Evolutionary conservation across 2,329 filamentous ascomycete genomes (phyloP).

Genomic region (Beauveria sp.): DNA sequence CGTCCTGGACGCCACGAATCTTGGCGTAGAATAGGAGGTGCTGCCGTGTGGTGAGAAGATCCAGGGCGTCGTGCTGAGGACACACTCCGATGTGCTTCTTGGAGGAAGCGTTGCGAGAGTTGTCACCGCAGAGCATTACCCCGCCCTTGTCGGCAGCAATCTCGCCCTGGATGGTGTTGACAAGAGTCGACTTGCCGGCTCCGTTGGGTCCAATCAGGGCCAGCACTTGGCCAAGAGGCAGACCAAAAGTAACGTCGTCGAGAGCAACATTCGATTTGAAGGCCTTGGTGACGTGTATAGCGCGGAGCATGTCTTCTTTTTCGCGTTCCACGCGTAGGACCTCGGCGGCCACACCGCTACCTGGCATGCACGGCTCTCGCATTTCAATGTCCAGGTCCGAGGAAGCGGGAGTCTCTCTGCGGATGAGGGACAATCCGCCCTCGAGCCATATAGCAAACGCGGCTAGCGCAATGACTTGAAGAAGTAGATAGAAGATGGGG

Average conservation of each 20-base stretch:
- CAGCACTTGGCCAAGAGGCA: conserved; percentile 68
- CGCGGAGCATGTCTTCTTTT: conserved; percentile 55
- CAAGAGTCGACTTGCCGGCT: conserved; percentile 79
- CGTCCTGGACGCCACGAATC: conserved; percentile 63
- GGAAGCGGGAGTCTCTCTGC: background rate
- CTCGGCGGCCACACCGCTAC: background rate
- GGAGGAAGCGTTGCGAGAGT: conserved; percentile 48
- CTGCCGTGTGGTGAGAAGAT: conserved; percentile 75
- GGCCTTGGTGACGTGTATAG: conserved; percentile 65
- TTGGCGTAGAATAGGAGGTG: conserved; percentile 72
- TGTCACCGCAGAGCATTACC: conserved; percentile 68
- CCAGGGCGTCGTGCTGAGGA: conserved; percentile 75
- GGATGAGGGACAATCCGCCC: conserved; percentile 39
- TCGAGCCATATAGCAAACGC: conserved; percentile 67
- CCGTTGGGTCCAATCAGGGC: conserved; percentile 79
- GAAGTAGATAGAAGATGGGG: conserved; percentile 68
- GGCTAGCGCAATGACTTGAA: conserved; percentile 65
- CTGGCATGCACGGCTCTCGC: background rate
- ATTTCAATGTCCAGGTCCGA: background rate
- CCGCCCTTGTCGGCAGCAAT: conserved; percentile 56
- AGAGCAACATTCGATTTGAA: conserved; percentile 68
- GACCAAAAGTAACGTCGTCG: conserved; percentile 71
- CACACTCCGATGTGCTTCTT: conserved; percentile 66
- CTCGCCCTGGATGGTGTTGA: conserved; percentile 75
- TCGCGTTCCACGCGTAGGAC: conserved; percentile 45